Evolutionary conservation across 2,329 filamentous ascomycete species (phyloP).

Genomic region (Cordyceps javanica): DNA sequence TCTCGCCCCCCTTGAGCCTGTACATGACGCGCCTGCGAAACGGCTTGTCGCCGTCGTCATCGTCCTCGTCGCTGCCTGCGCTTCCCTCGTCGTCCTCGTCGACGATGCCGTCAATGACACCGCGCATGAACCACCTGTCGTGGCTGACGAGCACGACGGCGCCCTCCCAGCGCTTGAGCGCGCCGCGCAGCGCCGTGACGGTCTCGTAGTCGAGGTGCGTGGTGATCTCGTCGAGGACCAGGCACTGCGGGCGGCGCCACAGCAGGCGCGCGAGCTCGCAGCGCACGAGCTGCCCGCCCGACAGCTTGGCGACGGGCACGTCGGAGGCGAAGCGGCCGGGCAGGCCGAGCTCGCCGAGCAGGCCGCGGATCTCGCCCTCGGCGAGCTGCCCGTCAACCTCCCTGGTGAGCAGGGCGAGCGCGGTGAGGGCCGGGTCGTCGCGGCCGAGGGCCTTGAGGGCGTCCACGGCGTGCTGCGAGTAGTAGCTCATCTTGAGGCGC

Average conservation of each 20-base stretch:
- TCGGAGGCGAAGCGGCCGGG: conserved; percentile 66
- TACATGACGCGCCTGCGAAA: conserved; percentile 51
- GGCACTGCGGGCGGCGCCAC: conserved; percentile 61
- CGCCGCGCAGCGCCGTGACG: conserved; percentile 62
- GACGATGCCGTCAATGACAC: conserved; percentile 60
- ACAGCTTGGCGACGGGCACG: conserved; percentile 65
- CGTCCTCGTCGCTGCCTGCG: conserved; percentile 26
- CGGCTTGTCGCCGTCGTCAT: conserved; percentile 35
- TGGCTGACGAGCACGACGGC: conserved; percentile 74
- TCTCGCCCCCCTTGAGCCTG: conserved; percentile 50
- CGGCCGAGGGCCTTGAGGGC: conserved; percentile 52
- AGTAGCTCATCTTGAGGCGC: conserved; percentile 65
- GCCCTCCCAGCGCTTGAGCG: conserved; percentile 62
- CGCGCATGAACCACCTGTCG: conserved; percentile 74
- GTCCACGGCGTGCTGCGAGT: conserved; percentile 75
- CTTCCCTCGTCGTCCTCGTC: conserved; percentile 32
- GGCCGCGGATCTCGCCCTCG: conserved; percentile 61
- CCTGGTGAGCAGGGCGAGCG: conserved; percentile 55
- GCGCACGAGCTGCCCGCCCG: conserved; percentile 69
- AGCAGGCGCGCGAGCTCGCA: conserved; percentile 63
- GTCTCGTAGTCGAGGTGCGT: conserved; percentile 83
- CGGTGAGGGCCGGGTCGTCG: conserved; percentile 49
- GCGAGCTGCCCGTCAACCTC: conserved; percentile 46
- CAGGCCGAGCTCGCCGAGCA: conserved; percentile 65
- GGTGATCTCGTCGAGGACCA: conserved; percentile 75